A percentile compares a stretch with the other conserved stretches of the same genome.
Conservation (phyloP, 169 alveolate species). For the Babesia divergens region DNA sequence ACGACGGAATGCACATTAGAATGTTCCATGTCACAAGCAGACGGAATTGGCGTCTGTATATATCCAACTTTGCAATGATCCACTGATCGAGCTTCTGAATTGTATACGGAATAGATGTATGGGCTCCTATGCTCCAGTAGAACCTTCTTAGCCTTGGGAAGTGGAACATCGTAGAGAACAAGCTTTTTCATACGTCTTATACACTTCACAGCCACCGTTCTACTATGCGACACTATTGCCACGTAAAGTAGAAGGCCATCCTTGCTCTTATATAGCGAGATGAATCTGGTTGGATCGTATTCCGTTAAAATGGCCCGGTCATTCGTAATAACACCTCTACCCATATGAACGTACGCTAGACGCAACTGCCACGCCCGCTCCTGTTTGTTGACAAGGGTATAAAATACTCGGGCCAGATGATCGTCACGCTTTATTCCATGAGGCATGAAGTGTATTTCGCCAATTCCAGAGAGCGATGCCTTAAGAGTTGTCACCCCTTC, state of each 20-base stretch:
- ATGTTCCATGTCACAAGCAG: too few species aligned
- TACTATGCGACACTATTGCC: constrained; percentile 15
- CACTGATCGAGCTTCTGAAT: too few species aligned
- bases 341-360: background rate
- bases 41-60: too few species aligned
- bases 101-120: constrained; percentile 6
- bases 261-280: constrained; percentile 42
- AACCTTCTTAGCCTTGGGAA: background rate
- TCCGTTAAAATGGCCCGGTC: constrained; percentile 35
- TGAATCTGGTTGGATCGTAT: constrained; percentile 11
- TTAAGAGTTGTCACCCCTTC: too few species aligned
- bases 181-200: background rate
- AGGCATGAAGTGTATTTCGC: constrained; percentile 45
- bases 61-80: too few species aligned
- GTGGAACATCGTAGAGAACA: constrained; percentile 15
- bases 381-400: constrained; percentile 15
- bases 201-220: constrained; percentile 4
- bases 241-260: constrained; percentile 31
- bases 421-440: background rate
- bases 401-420: constrained; percentile 6
- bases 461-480: constrained; percentile 6
- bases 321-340: background rate
- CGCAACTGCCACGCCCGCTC: constrained; percentile 37
- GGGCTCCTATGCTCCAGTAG: constrained; percentile 33
- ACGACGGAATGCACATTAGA: background rate